Evolutionary conservation across 257 asterid genomes (phyloP), one percentile per base, ranked within the genome.

Genomic region (Forsythia suspensa): DNA sequence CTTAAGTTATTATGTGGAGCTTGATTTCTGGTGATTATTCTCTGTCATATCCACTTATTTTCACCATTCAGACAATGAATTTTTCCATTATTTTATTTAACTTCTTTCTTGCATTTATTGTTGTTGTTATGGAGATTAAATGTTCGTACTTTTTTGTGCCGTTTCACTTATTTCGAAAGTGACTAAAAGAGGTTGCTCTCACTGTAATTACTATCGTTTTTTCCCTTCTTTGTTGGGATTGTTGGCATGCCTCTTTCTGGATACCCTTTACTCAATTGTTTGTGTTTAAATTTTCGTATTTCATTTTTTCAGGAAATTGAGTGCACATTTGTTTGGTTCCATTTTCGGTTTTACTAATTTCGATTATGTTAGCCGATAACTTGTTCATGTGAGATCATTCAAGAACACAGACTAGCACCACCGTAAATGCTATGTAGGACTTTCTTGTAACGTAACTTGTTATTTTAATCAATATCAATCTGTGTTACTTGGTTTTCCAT

Each of bases 191-290:
- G 77, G 42, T 73, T 74, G 76, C 83, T 70, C 68, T 78, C 72
- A 65, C 65, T 71, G 77, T 61, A 73, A 43, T 83, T 71, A 88
- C 65, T 76, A 82, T 92, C 89, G 93, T 83, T 85, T 42, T 83
- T 91, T 86, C 86, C 96, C 91, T 82, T 75, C 73, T 82, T 80
- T 84, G 84, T 76, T 86, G 95, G 92, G 87, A 79, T 79, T 61
- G 39, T 82, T 21, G 12, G 24, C 66, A 73, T 29, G 51, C 82
- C 78, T 71, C 76, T 81, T 73, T 73, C 74, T 74, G 70, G 70
- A 82, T 87, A 82, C 76, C 77, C 42, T 72, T 74, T 81, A 79
- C 42, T 74, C 57, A 81, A 89, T 91, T 89, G 87, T 88, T 82
- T 90, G 80, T 2, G 16, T 70, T 82, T 80, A 89, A 87, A 87